These are phyloP conservation scores for Exophiala sideris DNA, from an alignment of 2,329 filamentous ascomycete species.

Conservation along the genomic window DNA sequence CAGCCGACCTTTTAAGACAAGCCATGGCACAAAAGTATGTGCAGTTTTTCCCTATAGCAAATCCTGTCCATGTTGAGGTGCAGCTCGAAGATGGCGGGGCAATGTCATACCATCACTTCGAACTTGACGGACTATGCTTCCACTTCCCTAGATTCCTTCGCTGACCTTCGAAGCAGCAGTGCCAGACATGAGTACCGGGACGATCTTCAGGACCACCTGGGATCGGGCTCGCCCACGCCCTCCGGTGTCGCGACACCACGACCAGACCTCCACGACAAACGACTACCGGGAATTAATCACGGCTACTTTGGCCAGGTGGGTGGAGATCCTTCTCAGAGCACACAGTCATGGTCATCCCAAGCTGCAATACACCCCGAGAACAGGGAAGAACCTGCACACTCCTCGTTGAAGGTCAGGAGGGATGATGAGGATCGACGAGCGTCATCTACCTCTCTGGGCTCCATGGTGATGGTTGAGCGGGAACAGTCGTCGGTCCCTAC, in stretches of 20 bases:
- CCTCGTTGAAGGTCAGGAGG: constrained; percentile 6
- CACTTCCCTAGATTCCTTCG: constrained; percentile 1
- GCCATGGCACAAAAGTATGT: constrained; percentile 58
- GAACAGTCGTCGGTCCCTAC: constrained; percentile 34
- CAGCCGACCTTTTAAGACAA: constrained; percentile 58
- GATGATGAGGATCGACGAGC: constrained; percentile 29
- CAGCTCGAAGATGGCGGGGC: constrained; percentile 12
- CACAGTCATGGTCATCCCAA: constrained; percentile 40
- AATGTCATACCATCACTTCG: constrained; percentile 6
- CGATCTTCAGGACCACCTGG: constrained; percentile 47
- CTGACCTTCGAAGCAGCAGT: constrained; percentile 24
- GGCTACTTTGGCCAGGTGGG: constrained; percentile 99
- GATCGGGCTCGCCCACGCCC: constrained; percentile 76
- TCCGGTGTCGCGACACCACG: constrained; percentile 90
- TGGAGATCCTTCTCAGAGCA: constrained; percentile 67
- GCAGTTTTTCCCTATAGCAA: constrained; percentile 20
- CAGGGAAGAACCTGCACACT: constrained; percentile 12
- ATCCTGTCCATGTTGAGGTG: constrained; percentile 9
- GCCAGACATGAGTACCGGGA: constrained; percentile 37
- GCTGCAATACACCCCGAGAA: constrained; percentile 31
- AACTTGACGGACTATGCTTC: constrained; percentile 6
- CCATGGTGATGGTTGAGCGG: constrained; percentile 42
- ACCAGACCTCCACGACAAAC: constrained; percentile 90
- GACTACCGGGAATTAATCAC: constrained; percentile 87
- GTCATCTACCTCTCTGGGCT: constrained; percentile 37